Percentiles rank a stretch among this genome's conserved stretches.
Evolutionary conservation across 805 yeast species (phyloP).

Genomic region (Hermanozyma aechmeae): DNA sequence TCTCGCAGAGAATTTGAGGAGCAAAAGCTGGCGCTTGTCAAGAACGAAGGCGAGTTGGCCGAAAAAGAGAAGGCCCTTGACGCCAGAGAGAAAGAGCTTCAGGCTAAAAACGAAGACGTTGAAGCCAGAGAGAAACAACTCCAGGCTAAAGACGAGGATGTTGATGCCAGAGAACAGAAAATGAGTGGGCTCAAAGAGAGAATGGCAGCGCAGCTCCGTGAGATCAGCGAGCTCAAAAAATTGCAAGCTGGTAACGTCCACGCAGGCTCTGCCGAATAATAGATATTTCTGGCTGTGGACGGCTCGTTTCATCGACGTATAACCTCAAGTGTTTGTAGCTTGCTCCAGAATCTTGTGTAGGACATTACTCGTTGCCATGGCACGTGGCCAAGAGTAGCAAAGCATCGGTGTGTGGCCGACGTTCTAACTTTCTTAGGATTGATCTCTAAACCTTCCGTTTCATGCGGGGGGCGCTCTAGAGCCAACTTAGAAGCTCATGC

Average conservation of each 20-base stretch:
- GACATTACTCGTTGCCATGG: too few relatives aligned
- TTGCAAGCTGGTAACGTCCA: background rate
- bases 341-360: too few relatives aligned
- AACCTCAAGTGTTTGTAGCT: too few relatives aligned
- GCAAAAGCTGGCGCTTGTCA: background rate
- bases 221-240: background rate
- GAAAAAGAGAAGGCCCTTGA: background rate
- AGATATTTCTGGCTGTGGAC: background rate
- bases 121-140: background rate
- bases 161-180: background rate
- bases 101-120: background rate
- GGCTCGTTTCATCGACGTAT: too few relatives aligned
- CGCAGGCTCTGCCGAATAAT: constrained; percentile 1
- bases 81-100: background rate
- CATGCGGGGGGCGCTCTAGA: too few relatives aligned
- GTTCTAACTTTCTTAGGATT: too few relatives aligned
- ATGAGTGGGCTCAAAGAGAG: background rate
- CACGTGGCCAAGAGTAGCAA: too few relatives aligned
- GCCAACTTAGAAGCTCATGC: too few relatives aligned
- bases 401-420: too few relatives aligned
- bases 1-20: background rate
- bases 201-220: background rate
- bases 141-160: background rate
- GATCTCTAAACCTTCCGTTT: too few relatives aligned
- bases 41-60: background rate